Evolutionary conservation across 1,284 basidiomycete genomes (phyloP).

Genomic region (Cystobasidium slooffiae): DNA sequence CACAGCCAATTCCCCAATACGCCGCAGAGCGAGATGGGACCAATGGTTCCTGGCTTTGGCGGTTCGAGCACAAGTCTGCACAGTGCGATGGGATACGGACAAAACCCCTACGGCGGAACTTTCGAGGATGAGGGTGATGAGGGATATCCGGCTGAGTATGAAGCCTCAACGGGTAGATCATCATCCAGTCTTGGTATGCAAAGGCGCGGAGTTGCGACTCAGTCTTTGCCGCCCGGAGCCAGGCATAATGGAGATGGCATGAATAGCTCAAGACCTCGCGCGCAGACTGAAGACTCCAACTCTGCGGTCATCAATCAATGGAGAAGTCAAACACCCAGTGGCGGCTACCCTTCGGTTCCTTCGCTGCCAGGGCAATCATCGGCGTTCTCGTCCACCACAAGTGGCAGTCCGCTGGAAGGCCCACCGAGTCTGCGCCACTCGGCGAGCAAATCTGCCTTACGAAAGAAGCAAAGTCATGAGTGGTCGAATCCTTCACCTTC

Average conservation of each 20-base stretch:
- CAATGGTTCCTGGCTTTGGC: conserved; percentile 29
- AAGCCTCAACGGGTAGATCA: conserved; percentile 41
- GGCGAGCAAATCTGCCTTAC: conserved; percentile 50
- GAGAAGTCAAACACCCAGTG: conserved; percentile 49
- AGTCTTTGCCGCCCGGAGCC: conserved; percentile 43
- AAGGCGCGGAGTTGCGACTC: conserved; percentile 35
- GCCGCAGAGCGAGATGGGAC: conserved; percentile 50
- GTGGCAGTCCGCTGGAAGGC: conserved; percentile 31
- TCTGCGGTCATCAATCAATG: conserved; percentile 59
- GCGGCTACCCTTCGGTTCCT: conserved; percentile 41
- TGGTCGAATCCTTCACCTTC: conserved; percentile 45
- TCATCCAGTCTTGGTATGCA: conserved; percentile 24
- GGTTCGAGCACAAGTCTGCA: conserved; percentile 33
- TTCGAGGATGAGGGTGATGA: conserved; percentile 51
- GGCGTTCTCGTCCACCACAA: conserved; percentile 44
- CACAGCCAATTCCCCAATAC: conserved; percentile 52
- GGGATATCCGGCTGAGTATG: conserved; percentile 41
- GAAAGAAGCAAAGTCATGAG: conserved; percentile 51
- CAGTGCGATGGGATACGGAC: conserved; percentile 11
- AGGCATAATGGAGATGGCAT: conserved; percentile 24
- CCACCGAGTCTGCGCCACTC: conserved; percentile 49
- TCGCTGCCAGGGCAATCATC: conserved; percentile 43
- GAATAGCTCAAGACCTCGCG: conserved; percentile 65
- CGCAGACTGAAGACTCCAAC: conserved; percentile 73
- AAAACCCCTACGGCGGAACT: conserved; percentile 35